Percentiles rank a stretch among this genome's conserved stretches.
Conservation (phyloP, 345 rosid genomes). For the Mangifera indica region DNA sequence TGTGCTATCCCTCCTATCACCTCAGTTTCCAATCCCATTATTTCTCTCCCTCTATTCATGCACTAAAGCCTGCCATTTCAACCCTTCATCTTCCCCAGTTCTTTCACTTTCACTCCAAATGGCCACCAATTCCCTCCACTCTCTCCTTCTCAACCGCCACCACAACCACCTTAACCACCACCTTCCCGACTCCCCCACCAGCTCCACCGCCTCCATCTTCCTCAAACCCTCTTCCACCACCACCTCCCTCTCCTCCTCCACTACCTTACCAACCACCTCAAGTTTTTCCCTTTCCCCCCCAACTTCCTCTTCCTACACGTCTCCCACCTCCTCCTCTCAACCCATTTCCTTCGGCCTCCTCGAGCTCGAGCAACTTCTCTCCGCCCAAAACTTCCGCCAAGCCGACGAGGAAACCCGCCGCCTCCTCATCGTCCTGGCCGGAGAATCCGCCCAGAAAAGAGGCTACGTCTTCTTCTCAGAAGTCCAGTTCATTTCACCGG, state of each 20-base stretch:
- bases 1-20: constrained; percentile 10
- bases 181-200: constrained; percentile 10
- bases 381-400: constrained; percentile 58
- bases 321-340: constrained; percentile 42
- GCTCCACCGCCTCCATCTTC: constrained; percentile 30
- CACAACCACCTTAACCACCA: background rate
- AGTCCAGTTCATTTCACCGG: constrained; percentile 58
- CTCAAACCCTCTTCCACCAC: constrained; percentile 37
- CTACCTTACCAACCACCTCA: constrained; percentile 19
- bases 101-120: constrained; percentile 16
- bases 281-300: constrained; percentile 20
- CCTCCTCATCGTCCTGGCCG: constrained; percentile 71
- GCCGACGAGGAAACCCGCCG: constrained; percentile 89
- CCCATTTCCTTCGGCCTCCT: constrained; percentile 61
- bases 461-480: constrained; percentile 99
- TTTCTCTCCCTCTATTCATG: background rate
- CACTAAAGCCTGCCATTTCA: background rate
- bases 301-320: constrained; percentile 28
- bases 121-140: constrained; percentile 45
- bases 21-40: background rate
- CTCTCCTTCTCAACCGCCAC: constrained; percentile 34
- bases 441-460: constrained; percentile 77
- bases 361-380: constrained; percentile 55
- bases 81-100: background rate
- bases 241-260: constrained; percentile 19